Evolutionary conservation across 305 asterid genomes (phyloP), one percentile per base, ranked within the genome.

Genomic region (Withania somnifera): DNA sequence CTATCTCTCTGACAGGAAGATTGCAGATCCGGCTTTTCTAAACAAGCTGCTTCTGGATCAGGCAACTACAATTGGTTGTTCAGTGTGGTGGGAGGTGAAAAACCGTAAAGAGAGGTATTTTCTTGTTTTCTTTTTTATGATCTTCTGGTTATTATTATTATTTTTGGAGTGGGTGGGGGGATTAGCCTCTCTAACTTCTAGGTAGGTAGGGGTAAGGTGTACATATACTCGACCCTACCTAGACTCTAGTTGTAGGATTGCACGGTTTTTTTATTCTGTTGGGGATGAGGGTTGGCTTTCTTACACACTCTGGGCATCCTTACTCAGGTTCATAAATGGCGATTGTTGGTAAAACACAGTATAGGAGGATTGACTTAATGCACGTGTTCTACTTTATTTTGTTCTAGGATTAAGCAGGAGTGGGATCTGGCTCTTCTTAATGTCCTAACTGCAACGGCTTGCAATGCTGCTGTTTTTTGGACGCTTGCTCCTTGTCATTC

Each of bases 371-470:
- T 80, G 67, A 82, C 84, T 82, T 73, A 38, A 83, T 60, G 58
- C 63, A 83, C 64, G 42, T 54, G 47, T 77, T 67, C 77, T 50
- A 50, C 88, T 85, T 91, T 47, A n/a, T 47, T 56, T 50, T 45
- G 20, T n/a, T 66, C 78, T 84, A 97, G 99, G 92, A 89, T 97
- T 85, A 97, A 90, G 88, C 94, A 95, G 89, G 99, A 97, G 84
- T 97, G 99, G 99, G 97, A 97, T 89, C 98, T 97, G 87, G 99
- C 98, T 63, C 98, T 97, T 76, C 89, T 95, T 78, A 95, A 97
- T 32, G 97, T 95, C 81, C 93, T 97, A 60, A 97, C 99, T 24
- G 97, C 90, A 79, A 86, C 94, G 26, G 97, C 97, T 83, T 97
- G 99, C 91, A 97, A 97, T 85, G 97, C 98, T 78, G 83, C 93